A percentile compares a stretch with the other conserved stretches of the same genome.
These are phyloP conservation scores for Ophioceras dolichostomum DNA, from an alignment of 2,329 filamentous ascomycete species.

Conservation along the genomic window DNA sequence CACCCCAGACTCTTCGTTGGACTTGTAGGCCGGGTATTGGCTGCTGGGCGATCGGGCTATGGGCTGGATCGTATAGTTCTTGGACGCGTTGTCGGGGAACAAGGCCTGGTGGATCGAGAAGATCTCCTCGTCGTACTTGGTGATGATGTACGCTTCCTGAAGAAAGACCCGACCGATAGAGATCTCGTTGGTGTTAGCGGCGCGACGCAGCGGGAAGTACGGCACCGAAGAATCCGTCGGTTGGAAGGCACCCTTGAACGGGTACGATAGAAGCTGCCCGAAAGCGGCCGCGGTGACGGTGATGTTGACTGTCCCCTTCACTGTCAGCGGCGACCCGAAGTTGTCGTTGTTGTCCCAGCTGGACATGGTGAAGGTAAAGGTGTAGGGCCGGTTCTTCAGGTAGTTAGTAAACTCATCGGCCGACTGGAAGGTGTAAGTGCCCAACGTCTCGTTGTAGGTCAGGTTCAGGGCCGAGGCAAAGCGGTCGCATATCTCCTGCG, in stretches of 20 bases:
- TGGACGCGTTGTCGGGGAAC: constrained; percentile 31
- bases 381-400: constrained; percentile 28
- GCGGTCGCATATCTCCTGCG: constrained; percentile 43
- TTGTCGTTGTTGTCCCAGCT: constrained; percentile 40
- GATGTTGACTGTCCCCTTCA: constrained; percentile 41
- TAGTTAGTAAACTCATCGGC: constrained; percentile 38
- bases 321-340: constrained; percentile 33
- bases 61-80: constrained; percentile 25
- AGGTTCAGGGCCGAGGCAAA: constrained; percentile 55
- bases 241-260: constrained; percentile 32
- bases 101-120: constrained; percentile 45
- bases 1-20: constrained; percentile 3
- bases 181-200: constrained; percentile 38
- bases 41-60: constrained; percentile 32
- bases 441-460: constrained; percentile 48
- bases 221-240: constrained; percentile 29
- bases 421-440: constrained; percentile 52
- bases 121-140: constrained; percentile 37
- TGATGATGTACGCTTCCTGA: constrained; percentile 53
- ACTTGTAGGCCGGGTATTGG: constrained; percentile 29
- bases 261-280: constrained; percentile 35
- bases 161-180: constrained; percentile 57
- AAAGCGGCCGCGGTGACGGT: constrained; percentile 40
- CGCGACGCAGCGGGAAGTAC: constrained; percentile 56
- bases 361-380: constrained; percentile 44